These are phyloP conservation scores for Trichoderma breve DNA, from an alignment of 2,329 filamentous ascomycete species.

Conservation along the genomic window DNA sequence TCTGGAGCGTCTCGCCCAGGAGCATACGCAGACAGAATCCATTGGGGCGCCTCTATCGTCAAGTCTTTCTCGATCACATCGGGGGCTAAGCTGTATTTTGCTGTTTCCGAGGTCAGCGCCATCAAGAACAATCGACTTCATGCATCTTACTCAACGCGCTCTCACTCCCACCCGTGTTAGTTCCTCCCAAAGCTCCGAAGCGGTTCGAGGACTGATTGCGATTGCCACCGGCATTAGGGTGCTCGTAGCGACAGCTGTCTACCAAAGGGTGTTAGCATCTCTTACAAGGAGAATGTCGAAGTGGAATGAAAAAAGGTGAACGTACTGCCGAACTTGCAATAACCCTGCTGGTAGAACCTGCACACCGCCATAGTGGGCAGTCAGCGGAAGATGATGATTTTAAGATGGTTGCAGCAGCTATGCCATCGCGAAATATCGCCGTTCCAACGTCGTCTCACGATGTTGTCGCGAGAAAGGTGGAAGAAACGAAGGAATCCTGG, in stretches of 20 bases:
- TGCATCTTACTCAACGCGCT: slow-evolving; percentile 25
- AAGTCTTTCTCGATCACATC: slow-evolving; percentile 66
- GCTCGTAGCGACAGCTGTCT: slow-evolving; percentile 57
- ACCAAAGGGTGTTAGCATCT: background rate
- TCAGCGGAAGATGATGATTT: slow-evolving; percentile 1
- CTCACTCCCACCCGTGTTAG: slow-evolving; percentile 29
- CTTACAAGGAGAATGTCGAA: background rate
- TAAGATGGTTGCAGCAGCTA: slow-evolving; percentile 1
- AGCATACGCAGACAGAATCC: slow-evolving; percentile 84
- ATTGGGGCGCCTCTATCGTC: slow-evolving; percentile 69
- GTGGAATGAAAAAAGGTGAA: slow-evolving; percentile 18
- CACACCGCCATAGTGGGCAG: slow-evolving; percentile 41
- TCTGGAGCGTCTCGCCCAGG: slow-evolving; percentile 73
- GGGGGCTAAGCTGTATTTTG: slow-evolving; percentile 52
- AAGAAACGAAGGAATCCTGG: background rate
- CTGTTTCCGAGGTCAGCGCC: slow-evolving; percentile 25
- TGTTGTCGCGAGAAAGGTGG: background rate
- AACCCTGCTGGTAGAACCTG: slow-evolving; percentile 50
- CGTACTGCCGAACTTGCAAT: slow-evolving; percentile 53
- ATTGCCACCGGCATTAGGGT: slow-evolving; percentile 41
- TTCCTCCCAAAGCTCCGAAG: slow-evolving; percentile 51
- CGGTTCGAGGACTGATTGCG: slow-evolving; percentile 49
- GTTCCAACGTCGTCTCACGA: background rate
- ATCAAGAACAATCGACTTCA: background rate
- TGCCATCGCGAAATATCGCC: slow-evolving; percentile 14